These are phyloP conservation scores for Moesziomyces sp. DNA, from an alignment of 1,284 basidiomycete genomes.

Conservation along the genomic window DNA sequence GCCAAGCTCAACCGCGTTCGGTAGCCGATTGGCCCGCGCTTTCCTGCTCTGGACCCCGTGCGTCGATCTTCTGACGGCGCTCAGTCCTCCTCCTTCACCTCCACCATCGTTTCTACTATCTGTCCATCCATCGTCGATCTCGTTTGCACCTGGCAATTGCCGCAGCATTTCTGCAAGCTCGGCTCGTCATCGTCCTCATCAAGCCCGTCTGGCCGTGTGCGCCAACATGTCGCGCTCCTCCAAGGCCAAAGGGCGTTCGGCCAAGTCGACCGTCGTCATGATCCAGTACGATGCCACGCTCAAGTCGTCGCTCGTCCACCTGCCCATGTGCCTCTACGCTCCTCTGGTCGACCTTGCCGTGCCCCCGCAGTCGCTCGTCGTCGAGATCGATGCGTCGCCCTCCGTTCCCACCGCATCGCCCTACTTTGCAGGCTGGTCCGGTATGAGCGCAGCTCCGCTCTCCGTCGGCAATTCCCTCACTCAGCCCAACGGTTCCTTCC, in stretches of 20 bases:
- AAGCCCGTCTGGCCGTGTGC: background rate
- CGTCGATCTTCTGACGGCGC: background rate
- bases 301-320: slow-evolving; percentile 63
- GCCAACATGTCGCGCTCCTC: slow-evolving; percentile 35
- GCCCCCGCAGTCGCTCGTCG: slow-evolving; percentile 62
- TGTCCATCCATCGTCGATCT: too few relatives aligned
- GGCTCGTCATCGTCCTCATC: too few relatives aligned
- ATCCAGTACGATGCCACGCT: slow-evolving; percentile 56
- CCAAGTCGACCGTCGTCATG: slow-evolving; percentile 44
- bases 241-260: slow-evolving; percentile 36
- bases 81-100: background rate
- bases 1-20: too few relatives aligned
- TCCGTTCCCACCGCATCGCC: slow-evolving; percentile 7
- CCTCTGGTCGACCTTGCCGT: slow-evolving; percentile 63
- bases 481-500: slow-evolving; percentile 6
- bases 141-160: too few relatives aligned
- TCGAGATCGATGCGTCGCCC: slow-evolving; percentile 53
- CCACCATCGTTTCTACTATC: too few relatives aligned
- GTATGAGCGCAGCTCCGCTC: slow-evolving; percentile 57
- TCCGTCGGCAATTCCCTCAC: slow-evolving; percentile 27
- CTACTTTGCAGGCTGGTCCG: slow-evolving; percentile 64
- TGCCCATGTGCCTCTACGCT: slow-evolving; percentile 62
- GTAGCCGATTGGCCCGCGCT: background rate
- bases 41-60: background rate
- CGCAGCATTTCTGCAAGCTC: background rate